Evolutionary conservation across 164 flowering plant genomes (phyloP).

Genomic region (Nymphaea colorata): DNA sequence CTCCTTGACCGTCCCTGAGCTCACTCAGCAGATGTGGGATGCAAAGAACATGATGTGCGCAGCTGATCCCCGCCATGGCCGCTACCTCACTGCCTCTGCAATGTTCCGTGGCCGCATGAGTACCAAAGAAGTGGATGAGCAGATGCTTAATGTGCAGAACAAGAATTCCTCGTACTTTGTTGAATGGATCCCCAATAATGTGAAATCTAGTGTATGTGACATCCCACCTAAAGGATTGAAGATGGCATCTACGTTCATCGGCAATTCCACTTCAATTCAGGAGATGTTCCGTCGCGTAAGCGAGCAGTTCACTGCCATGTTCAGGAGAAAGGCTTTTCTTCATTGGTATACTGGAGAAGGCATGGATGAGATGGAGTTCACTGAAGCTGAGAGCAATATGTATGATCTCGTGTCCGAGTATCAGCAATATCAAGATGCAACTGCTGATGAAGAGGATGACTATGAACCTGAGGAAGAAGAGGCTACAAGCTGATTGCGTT

Average conservation of each 20-base stretch:
- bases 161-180: constrained; percentile 44
- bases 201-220: constrained; percentile 36
- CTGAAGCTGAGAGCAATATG: constrained; percentile 25
- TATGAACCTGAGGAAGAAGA: constrained; percentile 5
- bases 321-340: constrained; percentile 45
- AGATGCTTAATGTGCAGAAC: constrained; percentile 40
- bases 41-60: constrained; percentile 57
- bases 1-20: constrained; percentile 37
- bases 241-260: constrained; percentile 44
- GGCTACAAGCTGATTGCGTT: background rate
- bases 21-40: constrained; percentile 54
- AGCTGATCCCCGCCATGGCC: constrained; percentile 37
- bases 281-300: constrained; percentile 43
- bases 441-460: constrained; percentile 16
- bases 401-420: constrained; percentile 20
- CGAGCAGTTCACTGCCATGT: constrained; percentile 46
- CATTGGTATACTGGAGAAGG: constrained; percentile 49
- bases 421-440: constrained; percentile 43
- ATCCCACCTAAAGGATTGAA: constrained; percentile 36
- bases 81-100: constrained; percentile 40
- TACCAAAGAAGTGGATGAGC: constrained; percentile 45
- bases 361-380: constrained; percentile 48
- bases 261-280: constrained; percentile 40
- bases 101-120: constrained; percentile 46
- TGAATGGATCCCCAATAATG: constrained; percentile 44